Evolutionary conservation across 2,329 filamentous ascomycete genomes (phyloP), one percentile per base, ranked within the genome.

Genomic region (Magnaporthiopsis incrustans): DNA sequence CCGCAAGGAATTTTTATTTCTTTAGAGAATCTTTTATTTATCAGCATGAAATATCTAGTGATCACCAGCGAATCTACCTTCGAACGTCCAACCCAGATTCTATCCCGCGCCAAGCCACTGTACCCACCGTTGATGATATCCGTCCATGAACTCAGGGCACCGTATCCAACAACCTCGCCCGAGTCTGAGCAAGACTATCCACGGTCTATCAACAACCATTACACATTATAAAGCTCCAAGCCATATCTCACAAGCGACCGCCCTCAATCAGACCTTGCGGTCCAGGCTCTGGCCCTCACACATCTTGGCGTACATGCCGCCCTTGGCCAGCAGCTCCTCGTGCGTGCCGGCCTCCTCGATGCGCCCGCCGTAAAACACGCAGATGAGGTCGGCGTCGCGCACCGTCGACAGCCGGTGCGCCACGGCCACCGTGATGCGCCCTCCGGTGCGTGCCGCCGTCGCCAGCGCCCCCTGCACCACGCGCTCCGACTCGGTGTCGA

Each of bases 361-460:
- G n/a, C 72, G 75, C 25, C 80, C 81, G 10, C 77, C 73, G 7
- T 82, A 80, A 68, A 87, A 82, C 0, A 87, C 83, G 66, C 82
- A 85, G 38, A 87, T 87, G 2, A 77, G 71, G 70, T 86, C 82
- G 1, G 81, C 82, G 66, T 85, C 78, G 67, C 82, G 80, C 67
- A 90, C 88, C 0, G 81, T 85, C 1, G 81, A 60, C 44, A 64
- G 59, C 15, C 64, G 61, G 38, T 65, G 64, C 22, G 64, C 64
- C 32, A 65, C 89, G 22, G 89, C 85, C 65, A 92, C 87, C 6
- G 64, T 66, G 59, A 60, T 64, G 22, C 53, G 60, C 10, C 58
- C 64, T n/a, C 56, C 60, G 5, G 44, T 30, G 3, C 62, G 56
- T 18, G 68, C 71, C 0, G 74, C 74, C 63, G 67, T 73, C 71